A percentile compares a stretch with the other conserved stretches of the same genome.
Conservation (phyloP, 208 protist genomes). For the Trypanosomatidae sp. region DNA sequence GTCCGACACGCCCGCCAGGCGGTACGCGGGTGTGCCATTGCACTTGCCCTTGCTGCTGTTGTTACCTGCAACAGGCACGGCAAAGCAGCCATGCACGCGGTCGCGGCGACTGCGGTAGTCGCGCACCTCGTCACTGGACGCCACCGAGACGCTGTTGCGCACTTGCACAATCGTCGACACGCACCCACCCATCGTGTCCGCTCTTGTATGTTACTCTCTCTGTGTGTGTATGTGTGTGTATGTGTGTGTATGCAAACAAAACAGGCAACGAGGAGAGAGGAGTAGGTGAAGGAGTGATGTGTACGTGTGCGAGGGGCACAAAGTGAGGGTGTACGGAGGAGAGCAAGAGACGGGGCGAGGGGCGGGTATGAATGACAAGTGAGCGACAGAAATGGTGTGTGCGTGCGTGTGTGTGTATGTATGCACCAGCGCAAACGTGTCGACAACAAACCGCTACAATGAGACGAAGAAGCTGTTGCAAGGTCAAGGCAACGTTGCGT, state of each 20-base stretch:
- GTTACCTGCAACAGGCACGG: constrained; percentile 8
- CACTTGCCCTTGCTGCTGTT: constrained; percentile 14
- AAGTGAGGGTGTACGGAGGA: too few species aligned
- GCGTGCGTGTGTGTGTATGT: too few species aligned
- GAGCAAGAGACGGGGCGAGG: too few species aligned
- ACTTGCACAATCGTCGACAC: constrained; percentile 21
- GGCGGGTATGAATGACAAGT: too few species aligned
- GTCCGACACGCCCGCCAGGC: constrained; percentile 13
- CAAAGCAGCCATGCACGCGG: constrained; percentile 13
- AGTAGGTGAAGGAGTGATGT: too few species aligned
- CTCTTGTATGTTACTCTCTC: background rate
- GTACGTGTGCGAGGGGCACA: too few species aligned
- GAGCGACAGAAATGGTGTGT: too few species aligned
- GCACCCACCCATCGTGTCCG: constrained; percentile 21
- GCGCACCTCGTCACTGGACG: background rate
- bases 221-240: background rate
- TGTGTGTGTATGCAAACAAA: constrained; percentile 1
- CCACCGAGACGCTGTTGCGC: constrained; percentile 13
- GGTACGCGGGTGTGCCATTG: constrained; percentile 36
- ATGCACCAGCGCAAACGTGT: too few species aligned
- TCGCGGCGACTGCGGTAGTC: constrained; percentile 22
- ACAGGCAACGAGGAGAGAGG: too few species aligned
- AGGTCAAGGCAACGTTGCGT: too few species aligned
- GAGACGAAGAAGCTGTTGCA: too few species aligned
- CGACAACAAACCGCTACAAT: too few species aligned